A percentile compares a stretch with the other conserved stretches of the same genome.
phyloP scores from a whole-genome alignment of 2,329 filamentous ascomycete species.

The Aquanectria penicillioides region DNA sequence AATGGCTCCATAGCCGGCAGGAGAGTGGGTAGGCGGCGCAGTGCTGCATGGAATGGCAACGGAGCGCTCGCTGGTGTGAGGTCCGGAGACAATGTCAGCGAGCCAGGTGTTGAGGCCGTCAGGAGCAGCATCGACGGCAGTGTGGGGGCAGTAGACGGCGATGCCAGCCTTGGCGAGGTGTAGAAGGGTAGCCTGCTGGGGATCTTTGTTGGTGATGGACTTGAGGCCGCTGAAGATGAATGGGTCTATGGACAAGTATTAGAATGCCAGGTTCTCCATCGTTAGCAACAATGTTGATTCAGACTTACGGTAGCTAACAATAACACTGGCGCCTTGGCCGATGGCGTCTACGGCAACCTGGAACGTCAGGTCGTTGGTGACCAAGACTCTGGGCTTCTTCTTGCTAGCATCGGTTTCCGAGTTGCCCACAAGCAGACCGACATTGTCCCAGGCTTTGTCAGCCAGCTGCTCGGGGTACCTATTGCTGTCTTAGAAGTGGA shows the following conservation, averaged over 20 bases:
- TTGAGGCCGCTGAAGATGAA: conserved; percentile 97
- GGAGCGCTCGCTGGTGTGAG: conserved; percentile 49
- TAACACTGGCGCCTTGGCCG: conserved; percentile 75
- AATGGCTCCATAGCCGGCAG: conserved; percentile 63
- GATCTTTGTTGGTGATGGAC: conserved; percentile 82
- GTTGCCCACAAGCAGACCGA: conserved; percentile 76
- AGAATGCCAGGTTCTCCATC: neutral
- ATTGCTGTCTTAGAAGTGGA: neutral
- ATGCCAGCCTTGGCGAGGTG: conserved; percentile 86
- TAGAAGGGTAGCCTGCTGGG: conserved; percentile 87
- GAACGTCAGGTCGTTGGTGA: conserved; percentile 89
- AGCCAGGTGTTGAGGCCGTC: conserved; percentile 95
- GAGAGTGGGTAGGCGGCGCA: conserved; percentile 55
- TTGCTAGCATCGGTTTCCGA: conserved; percentile 45
- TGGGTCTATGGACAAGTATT: conserved; percentile 69
- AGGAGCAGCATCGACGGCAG: conserved; percentile 87
- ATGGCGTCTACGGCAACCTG: conserved; percentile 93
- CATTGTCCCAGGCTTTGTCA: conserved; percentile 94
- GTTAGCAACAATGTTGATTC: neutral
- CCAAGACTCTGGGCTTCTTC: conserved; percentile 55
- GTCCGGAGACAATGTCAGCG: conserved; percentile 80
- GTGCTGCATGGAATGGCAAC: conserved; percentile 57
- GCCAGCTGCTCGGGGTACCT: conserved; percentile 92
- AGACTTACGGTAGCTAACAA: conserved; percentile 84
- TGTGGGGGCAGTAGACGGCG: conserved; percentile 96